Base-by-base conservation (phyloP, 2,329 filamentous ascomycete genomes). In the Eutypella sp. region DNA sequence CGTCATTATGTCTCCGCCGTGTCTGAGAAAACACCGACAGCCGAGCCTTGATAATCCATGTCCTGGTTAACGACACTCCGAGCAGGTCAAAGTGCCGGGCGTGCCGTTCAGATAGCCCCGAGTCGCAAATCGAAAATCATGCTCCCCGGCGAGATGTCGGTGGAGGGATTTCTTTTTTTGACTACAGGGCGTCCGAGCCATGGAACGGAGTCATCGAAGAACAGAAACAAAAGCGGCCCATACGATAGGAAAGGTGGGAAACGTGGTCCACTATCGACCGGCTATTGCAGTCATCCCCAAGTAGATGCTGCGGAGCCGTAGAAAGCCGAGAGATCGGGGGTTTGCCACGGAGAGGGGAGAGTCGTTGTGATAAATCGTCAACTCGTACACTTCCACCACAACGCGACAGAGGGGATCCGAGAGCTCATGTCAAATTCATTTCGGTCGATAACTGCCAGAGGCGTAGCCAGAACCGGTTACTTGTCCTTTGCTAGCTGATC, bases 401-500 rank as follows among this genome's bases (percentile, higher is more conserved):
- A 51, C 50, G 46, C 48, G 50, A 54, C 45, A 46, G 50, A 50
- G 48, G 47, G 47, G 49, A 50, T 52, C 46, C 51, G 54, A 47
- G 52, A 53, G 49, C 47, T 52, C 47, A 48, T 44, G 47, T 47
- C 39, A 49, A 48, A 53, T 66, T 72, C 69, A 73, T 68, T 69
- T 69, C 41, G 68, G 66, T 57, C 69, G 67, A 57, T 69, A 69
- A 44, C 63, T 63, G 51, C 66, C 66, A 51, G 67, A 63, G 50
- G 65, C 63, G 59, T 67, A 71, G 58, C 68, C 67, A 49, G 67
- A 64, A 56, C 64, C 67, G 58, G 58, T 52, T 47, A 56, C 61
- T 56, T 67, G 74, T 76, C 81, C 82, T 74, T 85, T 87, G 63
- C 84, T 85, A 78, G 84, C 82, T 76, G 85, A 89, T 78, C 85